Percentiles rank a stretch among this genome's conserved stretches.
Conservation (phyloP, 768 basidiomycete species). For the Termitomyces sp. region DNA sequence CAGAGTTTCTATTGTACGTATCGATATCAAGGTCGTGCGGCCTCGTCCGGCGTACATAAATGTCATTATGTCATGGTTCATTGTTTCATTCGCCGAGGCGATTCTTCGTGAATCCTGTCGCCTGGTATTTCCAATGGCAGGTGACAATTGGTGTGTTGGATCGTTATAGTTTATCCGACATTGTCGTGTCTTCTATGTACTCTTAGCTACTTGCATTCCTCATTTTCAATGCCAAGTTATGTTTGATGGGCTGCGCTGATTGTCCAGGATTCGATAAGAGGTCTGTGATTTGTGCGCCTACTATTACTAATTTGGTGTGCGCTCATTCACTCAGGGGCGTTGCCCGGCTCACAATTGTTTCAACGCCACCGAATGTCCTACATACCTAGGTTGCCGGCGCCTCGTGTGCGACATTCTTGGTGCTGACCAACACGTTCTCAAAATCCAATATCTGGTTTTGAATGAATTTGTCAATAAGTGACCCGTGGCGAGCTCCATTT, state of each 20-base stretch:
- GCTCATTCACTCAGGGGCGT: background rate
- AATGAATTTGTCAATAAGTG: background rate
- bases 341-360: background rate
- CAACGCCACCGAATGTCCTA: slow-evolving; percentile 1
- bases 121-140: background rate
- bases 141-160: background rate
- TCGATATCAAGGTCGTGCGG: background rate
- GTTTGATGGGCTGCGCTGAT: background rate
- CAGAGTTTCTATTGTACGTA: background rate
- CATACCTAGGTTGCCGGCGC: background rate
- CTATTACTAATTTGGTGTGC: background rate
- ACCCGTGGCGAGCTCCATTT: background rate
- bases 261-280: background rate
- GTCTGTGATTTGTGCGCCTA: background rate
- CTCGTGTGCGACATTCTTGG: background rate
- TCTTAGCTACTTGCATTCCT: background rate
- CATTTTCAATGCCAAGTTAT: background rate
- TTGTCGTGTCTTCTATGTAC: background rate
- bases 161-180: background rate
- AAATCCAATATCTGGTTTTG: background rate
- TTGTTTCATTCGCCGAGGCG: no score
- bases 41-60: background rate
- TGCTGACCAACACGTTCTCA: background rate
- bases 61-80: background rate
- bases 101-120: background rate